phyloP scores from a whole-genome alignment of 495 filamentous ascomycete species.

The Penicillium turbatum region DNA sequence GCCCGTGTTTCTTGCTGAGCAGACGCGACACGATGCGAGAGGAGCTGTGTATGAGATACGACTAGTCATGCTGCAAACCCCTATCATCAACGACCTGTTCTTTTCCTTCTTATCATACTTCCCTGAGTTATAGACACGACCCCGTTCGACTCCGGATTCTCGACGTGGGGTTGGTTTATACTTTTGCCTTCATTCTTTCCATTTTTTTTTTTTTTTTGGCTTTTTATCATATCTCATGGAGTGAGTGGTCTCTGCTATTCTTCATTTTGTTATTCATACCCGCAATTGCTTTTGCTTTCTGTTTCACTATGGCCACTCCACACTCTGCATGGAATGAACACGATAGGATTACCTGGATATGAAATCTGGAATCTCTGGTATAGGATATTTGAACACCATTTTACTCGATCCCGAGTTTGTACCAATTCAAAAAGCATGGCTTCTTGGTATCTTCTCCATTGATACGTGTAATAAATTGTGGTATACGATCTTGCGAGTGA shows the following conservation, averaged over 20 bases:
- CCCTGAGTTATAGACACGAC: conserved; percentile 19
- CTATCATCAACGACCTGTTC: conserved; percentile 16
- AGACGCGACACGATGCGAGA: not conserved
- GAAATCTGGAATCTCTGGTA: not conserved
- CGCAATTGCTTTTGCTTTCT: conserved; percentile 17
- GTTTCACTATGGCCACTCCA: not conserved
- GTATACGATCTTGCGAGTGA: no score
- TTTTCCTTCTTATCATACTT: conserved; percentile 20
- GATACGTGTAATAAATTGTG: no score
- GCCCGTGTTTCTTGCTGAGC: not conserved
- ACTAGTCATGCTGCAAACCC: conserved; percentile 24
- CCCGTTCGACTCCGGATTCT: not conserved
- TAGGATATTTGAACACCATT: not conserved
- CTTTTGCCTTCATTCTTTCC: no score
- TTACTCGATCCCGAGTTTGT: not conserved
- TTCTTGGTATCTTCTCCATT: not conserved
- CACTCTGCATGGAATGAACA: not conserved
- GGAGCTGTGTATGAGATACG: conserved; percentile 25
- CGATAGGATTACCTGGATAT: not conserved
- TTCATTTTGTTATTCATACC: conserved; percentile 24
- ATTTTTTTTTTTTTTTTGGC: conserved; percentile 2
- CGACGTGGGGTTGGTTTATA: not conserved
- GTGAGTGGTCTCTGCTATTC: conserved; percentile 9
- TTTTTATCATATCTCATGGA: conserved; percentile 1
- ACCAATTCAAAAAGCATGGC: not conserved